Evolutionary conservation across 2,329 filamentous ascomycete species (phyloP), one percentile per base, ranked within the genome.

Genomic region (Thyridium curvatum): DNA sequence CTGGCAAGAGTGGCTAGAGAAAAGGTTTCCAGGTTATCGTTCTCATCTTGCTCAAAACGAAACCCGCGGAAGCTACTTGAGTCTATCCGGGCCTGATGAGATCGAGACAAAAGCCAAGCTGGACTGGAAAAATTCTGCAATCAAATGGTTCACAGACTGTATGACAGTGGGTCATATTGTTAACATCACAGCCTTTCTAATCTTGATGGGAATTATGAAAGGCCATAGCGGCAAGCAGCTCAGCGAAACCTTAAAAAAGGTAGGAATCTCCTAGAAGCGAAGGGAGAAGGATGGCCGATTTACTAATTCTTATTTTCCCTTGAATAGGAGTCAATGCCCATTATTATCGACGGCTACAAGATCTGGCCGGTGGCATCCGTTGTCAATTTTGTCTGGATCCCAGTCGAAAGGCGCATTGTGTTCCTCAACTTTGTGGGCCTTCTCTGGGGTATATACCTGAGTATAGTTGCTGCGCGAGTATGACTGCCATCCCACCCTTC

Each of bases 1-100:
- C 40, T 80, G 76, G 75, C 73, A 79, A 47, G 65, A 71, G 39
- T 65, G 65, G 21, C 64, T 79, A 21, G 74, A 79, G 54, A 59
- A 62, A 16, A 64, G 54, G 9, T 75, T 77, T 40, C 74, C 75
- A 1, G 71, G 70, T 1, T 65, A 66, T 45, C 55, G 49, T 10
- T n/a, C 44, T 30, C 51, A 34, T 18, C 31, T 52, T 18, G 41
- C 55, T 3, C 57, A 62, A 43, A 52, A 59, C 45, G 49, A 43
- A 32, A 50, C 47, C 5, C 30, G 35, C 32, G 42, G 37, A 26
- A 40, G 40, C 26, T 34, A 39, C 38, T 30, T 33, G 21, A 36
- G 38, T n/a, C 48, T 49, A 10, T 52, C 53, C 29, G 49, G 55
- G 14, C 17, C 44, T 7, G 41, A 47, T 4, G 40, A 48, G 32